These are phyloP conservation scores for Yamadazyma nakazawae DNA, from an alignment of 805 yeast species.

Conservation along the genomic window DNA sequence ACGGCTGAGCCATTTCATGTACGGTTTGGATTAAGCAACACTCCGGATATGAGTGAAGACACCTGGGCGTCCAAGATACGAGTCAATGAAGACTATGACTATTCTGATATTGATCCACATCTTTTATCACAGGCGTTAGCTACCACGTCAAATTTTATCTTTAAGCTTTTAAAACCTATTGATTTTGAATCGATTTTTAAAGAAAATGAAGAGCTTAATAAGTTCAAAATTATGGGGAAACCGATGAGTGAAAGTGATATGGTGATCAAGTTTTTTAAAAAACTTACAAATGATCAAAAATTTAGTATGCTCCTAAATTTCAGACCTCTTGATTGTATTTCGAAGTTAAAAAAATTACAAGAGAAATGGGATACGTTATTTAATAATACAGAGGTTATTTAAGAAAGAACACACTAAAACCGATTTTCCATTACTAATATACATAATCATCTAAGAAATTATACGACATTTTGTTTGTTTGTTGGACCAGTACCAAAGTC, in stretches of 20 bases:
- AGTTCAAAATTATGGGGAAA: conserved; percentile 6
- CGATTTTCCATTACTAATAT: conserved; percentile 2
- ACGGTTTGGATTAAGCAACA: conserved; percentile 30
- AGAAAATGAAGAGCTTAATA: conserved; percentile 5
- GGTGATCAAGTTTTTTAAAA: conserved; percentile 7
- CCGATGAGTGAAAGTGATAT: conserved; percentile 10
- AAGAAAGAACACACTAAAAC: background rate
- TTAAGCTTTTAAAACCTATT: conserved; percentile 20
- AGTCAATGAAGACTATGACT: conserved; percentile 50
- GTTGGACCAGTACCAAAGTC: conserved; percentile 20
- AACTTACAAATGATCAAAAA: conserved; percentile 18
- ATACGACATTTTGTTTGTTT: conserved; percentile 23
- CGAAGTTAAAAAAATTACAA: background rate
- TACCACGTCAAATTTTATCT: conserved; percentile 20
- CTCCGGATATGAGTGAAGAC: conserved; percentile 26
- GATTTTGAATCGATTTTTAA: conserved; percentile 15
- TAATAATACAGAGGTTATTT: background rate
- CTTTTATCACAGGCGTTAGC: conserved; percentile 27
- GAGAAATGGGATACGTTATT: conserved; percentile 4
- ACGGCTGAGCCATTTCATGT: conserved; percentile 44
- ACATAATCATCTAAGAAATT: conserved; percentile 1
- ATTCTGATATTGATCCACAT: conserved; percentile 33
- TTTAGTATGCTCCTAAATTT: conserved; percentile 10
- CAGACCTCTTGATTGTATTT: background rate
- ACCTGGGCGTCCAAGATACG: conserved; percentile 49